phyloP scores from a whole-genome alignment of 2,329 filamentous ascomycete species.

The Pseudovirgaria hyperparasitica region DNA sequence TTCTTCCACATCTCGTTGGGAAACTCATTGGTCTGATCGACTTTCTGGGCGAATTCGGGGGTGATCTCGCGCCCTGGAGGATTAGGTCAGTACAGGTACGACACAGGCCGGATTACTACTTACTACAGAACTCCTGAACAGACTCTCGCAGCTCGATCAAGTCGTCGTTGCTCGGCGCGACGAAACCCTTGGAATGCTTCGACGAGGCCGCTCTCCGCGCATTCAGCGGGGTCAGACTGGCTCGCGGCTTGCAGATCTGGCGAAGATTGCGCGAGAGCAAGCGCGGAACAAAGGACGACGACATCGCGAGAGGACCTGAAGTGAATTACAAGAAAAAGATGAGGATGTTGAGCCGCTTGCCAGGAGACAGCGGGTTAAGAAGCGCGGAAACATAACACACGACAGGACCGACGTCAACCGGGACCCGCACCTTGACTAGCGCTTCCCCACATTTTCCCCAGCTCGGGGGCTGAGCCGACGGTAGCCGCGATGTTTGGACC shows the following conservation, averaged over 20 bases:
- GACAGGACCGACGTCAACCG: no score
- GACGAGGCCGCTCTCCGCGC: constrained; percentile 42
- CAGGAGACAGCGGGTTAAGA: no score
- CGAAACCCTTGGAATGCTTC: constrained; percentile 57
- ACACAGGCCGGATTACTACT: constrained; percentile 5
- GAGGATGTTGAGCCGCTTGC: no score
- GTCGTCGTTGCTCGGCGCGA: constrained; percentile 56
- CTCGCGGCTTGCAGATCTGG: constrained; percentile 14
- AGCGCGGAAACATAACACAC: no score
- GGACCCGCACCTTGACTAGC: no score
- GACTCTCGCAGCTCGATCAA: constrained; percentile 69
- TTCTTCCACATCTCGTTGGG: constrained; percentile 88
- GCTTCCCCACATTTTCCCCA: no score
- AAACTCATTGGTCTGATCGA: constrained; percentile 81
- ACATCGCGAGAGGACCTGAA: no score
- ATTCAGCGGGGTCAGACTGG: constrained; percentile 9
- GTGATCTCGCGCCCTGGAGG: constrained; percentile 62
- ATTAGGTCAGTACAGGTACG: background rate
- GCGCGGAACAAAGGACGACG: no score
- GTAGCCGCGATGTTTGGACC: no score
- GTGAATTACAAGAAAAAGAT: no score
- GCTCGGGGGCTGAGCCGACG: no score
- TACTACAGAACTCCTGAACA: constrained; percentile 73
- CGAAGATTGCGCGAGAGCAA: constrained; percentile 27
- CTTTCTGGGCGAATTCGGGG: constrained; percentile 65